These are phyloP conservation scores for Gentiana straminea DNA, from an alignment of 257 asterid species.

Conservation along the genomic window DNA sequence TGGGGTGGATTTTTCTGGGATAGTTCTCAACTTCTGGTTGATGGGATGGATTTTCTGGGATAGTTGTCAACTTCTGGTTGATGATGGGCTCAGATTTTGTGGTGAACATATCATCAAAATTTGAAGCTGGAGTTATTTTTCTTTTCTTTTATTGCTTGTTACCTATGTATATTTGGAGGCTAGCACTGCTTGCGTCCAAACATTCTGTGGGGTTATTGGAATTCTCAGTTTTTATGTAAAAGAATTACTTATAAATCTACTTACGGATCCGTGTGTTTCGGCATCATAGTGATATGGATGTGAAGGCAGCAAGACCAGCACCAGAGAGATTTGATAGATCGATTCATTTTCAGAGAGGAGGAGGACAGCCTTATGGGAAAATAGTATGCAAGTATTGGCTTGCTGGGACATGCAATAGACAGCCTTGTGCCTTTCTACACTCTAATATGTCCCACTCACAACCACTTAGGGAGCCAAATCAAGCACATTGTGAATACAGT, in stretches of 20 bases:
- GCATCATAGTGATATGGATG: conserved; percentile 18
- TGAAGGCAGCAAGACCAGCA: not conserved
- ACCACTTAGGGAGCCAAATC: conserved; percentile 16
- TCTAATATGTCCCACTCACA: conserved; percentile 9
- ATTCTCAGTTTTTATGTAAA: no score
- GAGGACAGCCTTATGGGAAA: not conserved
- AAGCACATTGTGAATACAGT: not conserved
- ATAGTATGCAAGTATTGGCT: conserved; percentile 44
- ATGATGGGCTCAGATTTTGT: no score
- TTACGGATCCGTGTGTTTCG: not conserved
- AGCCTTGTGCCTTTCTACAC: conserved; percentile 45
- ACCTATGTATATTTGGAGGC: not conserved
- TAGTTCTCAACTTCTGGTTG: no score
- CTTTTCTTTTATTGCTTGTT: not conserved
- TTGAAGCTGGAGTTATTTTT: not conserved
- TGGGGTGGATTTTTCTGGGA: no score
- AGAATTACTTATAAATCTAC: conserved; percentile 1
- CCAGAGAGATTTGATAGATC: no score
- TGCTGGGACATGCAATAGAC: conserved; percentile 40
- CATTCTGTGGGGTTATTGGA: no score
- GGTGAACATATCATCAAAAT: no score
- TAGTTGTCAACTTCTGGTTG: no score
- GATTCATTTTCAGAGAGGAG: conserved; percentile 5
- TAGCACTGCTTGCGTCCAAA: no score
- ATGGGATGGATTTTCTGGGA: no score